A percentile compares a stretch with the other conserved stretches of the same genome.
Evolutionary conservation across 495 filamentous ascomycete species (phyloP).

Genomic region (Aspergillus conjunctus): DNA sequence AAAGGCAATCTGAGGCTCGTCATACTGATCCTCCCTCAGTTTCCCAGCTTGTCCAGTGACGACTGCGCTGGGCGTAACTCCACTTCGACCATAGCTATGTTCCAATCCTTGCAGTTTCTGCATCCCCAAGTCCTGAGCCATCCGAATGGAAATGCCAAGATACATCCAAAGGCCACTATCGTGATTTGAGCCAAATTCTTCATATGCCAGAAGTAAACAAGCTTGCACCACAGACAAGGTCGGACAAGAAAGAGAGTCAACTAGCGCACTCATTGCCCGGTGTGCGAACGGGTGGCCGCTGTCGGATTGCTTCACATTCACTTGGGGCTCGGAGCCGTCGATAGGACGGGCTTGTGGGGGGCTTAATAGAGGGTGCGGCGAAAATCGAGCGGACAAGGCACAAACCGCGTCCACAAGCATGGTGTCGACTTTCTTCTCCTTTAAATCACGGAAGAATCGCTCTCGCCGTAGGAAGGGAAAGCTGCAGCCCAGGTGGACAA

Average conservation of each 20-base stretch:
- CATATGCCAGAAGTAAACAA: constrained; percentile 78
- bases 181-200: constrained; percentile 81
- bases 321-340: constrained; percentile 45
- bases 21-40: constrained; percentile 46
- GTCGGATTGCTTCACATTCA: constrained; percentile 47
- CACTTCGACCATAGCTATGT: constrained; percentile 61
- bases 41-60: constrained; percentile 49
- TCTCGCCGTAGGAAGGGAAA: constrained; percentile 77
- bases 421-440: constrained; percentile 76
- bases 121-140: constrained; percentile 82
- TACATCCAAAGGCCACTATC: constrained; percentile 93
- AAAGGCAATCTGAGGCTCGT: constrained; percentile 36
- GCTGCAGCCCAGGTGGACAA: constrained; percentile 74
- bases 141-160: constrained; percentile 78
- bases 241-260: constrained; percentile 77
- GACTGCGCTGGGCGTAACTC: constrained; percentile 55
- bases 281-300: constrained; percentile 74
- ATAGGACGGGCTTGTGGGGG: constrained; percentile 53
- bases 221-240: constrained; percentile 79
- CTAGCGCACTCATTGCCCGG: constrained; percentile 70
- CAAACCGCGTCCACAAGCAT: constrained; percentile 88
- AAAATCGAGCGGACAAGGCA: constrained; percentile 79
- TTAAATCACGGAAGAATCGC: constrained; percentile 67
- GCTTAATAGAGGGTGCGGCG: constrained; percentile 63
- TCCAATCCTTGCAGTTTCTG: constrained; percentile 75